Evolutionary conservation across 768 basidiomycete genomes (phyloP), one percentile per base, ranked within the genome.

Genomic region (Inosperma sp.): DNA sequence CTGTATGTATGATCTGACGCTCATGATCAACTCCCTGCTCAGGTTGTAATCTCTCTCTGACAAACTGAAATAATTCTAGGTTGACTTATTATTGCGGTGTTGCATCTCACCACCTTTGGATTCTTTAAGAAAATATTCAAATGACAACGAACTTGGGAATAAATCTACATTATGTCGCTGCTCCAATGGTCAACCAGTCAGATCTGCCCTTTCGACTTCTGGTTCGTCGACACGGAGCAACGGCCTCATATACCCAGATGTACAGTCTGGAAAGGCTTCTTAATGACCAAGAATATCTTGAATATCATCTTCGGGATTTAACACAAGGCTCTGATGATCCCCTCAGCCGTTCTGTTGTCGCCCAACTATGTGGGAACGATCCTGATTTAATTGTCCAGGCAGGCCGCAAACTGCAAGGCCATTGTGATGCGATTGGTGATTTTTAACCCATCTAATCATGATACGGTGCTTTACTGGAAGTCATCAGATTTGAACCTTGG

Each of bases 181-280:
- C 86, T 6, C 86, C 86, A 3, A 88, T 88, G 86, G 78, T 90
- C 51, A 82, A 86, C 52, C 87, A 88, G 61, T 87, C 85, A 22
- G 88, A 91, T 57, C 73, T 84, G 0, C 84, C 88, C 1, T 90
- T 88, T 59, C 76, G 88, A 27, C 56, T 78, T 10, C 74, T 89
- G 45, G 77, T 78, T 3, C 74, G 78, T 48, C 71, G 69, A 52
- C 75, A 88, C 64, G 82, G 83, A 16, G 78, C 84, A 22, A 86
- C 86, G 1, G 61, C 82, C 57, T 71, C 80, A 13, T 88, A 86
- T 66, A 86, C 88, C 3, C 87, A 90, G 61, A 91, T 91, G 88
- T 80, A 85, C 30, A 68, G 75, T 39, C 75, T 88, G 8, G 73
- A 82, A 30, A 75, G 67, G 51, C 71, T 91, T 12, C 63, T 88